Base-by-base conservation (phyloP, 2,329 filamentous ascomycete species). In the Thelonectria blattea region DNA sequence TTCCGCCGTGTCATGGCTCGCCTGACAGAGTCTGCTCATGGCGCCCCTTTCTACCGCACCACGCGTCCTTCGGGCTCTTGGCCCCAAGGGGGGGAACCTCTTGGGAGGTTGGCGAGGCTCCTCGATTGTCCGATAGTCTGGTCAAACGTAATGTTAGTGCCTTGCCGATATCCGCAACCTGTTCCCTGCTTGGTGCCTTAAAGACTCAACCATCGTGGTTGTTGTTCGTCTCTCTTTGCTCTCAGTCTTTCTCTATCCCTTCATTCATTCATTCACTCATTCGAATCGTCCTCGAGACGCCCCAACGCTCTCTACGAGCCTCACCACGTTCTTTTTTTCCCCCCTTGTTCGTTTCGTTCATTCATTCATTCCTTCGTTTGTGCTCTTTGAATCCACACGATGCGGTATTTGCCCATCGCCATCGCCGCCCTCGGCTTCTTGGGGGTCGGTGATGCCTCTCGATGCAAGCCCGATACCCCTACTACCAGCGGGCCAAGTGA, bases 371-470 rank as follows among this genome's bases (percentile, higher is more conserved):
- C 22, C 24, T 27, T 27, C n/a, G n/a, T n/a, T n/a, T n/a, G n/a
- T n/a, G n/a, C n/a, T n/a, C n/a, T 20, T 17, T 17, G 48, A 52
- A 27, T 47, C 41, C 41, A 18, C n/a, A 42, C 53, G 48, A 57
- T 57, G 55, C 55, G 47, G 46, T 57, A 52, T 46, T 39, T 43
- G n/a, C n/a, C 24, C 47, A 30, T 57, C 22, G 48, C 48, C 55
- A 39, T 52, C 41, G 55, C 55, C 18, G 55, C 55, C 34, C 48
- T 57, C 34, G 55, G 48, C 48, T 22, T 57, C 15, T 48, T 57
- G 17, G 30, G 41, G 45, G 42, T 46, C 17, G 39, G 37, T 8
- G 55, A 58, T n/a, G 55, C 32, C 22, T 22, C 34, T 14, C 37
- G n/a, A 4, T 45, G 39, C 7, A 52, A 45, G 50, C 46, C 24